Percentiles rank a stretch among this genome's conserved stretches.
phyloP scores from a whole-genome alignment of 371 early-diverging fungal species.

The Mucor velutinosus region DNA sequence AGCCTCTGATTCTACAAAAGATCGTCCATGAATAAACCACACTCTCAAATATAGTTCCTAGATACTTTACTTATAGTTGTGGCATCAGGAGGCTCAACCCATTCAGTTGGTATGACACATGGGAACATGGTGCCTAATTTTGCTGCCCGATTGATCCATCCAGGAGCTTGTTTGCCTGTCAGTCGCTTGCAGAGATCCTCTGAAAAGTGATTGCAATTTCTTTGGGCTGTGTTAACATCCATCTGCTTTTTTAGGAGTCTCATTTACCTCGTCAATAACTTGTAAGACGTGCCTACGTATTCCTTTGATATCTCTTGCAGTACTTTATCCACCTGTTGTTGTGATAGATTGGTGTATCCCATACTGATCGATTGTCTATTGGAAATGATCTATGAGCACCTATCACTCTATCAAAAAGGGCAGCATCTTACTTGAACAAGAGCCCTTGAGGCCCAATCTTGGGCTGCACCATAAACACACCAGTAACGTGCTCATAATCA shows the following conservation, averaged over 20 bases:
- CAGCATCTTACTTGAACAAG: slow-evolving; percentile 55
- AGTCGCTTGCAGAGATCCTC: slow-evolving; percentile 55
- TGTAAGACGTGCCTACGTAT: slow-evolving; percentile 60
- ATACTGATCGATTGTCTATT: slow-evolving; percentile 61
- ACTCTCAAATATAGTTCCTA: not conserved
- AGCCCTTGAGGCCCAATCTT: slow-evolving; percentile 62
- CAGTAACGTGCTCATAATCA: slow-evolving; percentile 59
- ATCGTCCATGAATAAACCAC: not conserved
- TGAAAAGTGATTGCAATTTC: slow-evolving; percentile 73
- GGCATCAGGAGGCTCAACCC: slow-evolving; percentile 66
- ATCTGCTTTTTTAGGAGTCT: not conserved
- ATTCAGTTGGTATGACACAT: slow-evolving; percentile 67
- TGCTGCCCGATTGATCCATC: slow-evolving; percentile 72
- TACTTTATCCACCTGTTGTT: slow-evolving; percentile 49
- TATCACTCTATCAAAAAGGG: not conserved
- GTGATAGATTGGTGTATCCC: slow-evolving; percentile 53
- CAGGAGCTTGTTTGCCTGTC: slow-evolving; percentile 60
- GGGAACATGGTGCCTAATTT: slow-evolving; percentile 69
- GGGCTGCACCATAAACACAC: slow-evolving; percentile 64
- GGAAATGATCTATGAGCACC: not conserved
- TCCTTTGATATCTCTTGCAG: slow-evolving; percentile 58
- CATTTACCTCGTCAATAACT: slow-evolving; percentile 59
- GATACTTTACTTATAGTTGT: slow-evolving; percentile 1
- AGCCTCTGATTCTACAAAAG: not conserved
- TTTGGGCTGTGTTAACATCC: slow-evolving; percentile 7